These are phyloP conservation scores for Mycosphaerella sp. DNA, from an alignment of 2,329 filamentous ascomycete genomes.

Conservation along the genomic window DNA sequence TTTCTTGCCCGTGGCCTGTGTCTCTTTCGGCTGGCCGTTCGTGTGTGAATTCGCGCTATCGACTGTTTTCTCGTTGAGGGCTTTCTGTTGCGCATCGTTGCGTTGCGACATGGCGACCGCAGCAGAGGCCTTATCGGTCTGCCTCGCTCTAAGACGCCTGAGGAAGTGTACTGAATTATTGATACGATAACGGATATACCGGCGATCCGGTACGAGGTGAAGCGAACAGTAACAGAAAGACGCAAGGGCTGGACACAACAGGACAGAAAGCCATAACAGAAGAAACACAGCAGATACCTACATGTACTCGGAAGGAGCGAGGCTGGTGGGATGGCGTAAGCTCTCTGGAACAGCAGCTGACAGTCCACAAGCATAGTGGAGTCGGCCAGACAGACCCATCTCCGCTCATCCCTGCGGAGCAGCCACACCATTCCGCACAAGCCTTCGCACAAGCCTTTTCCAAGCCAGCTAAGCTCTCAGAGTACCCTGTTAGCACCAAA, in stretches of 20 bases:
- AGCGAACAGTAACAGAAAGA: neutral
- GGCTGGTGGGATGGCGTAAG: neutral
- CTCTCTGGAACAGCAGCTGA: too few relatives aligned
- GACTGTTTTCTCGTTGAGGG: neutral
- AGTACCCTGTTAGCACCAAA: conserved; percentile 4
- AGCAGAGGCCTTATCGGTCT: neutral
- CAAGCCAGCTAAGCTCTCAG: conserved; percentile 1
- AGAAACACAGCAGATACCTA: too few relatives aligned
- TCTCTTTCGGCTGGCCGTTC: conserved; percentile 11
- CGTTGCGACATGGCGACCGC: neutral
- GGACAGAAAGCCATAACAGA: too few relatives aligned
- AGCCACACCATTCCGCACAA: conserved; percentile 4
- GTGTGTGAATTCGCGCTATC: neutral
- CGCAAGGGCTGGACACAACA: neutral
- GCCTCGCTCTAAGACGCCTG: neutral
- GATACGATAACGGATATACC: too few relatives aligned
- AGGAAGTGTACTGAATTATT: neutral
- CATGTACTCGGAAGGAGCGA: neutral
- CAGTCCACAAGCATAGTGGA: neutral
- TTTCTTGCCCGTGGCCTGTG: neutral
- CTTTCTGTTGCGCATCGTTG: neutral
- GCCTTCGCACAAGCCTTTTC: conserved; percentile 4
- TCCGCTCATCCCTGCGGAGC: too few relatives aligned
- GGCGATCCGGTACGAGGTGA: too few relatives aligned
- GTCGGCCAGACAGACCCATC: neutral